These are phyloP conservation scores for Chrysoporthe puriensis DNA, from an alignment of 2,329 filamentous ascomycete genomes.

Conservation along the genomic window DNA sequence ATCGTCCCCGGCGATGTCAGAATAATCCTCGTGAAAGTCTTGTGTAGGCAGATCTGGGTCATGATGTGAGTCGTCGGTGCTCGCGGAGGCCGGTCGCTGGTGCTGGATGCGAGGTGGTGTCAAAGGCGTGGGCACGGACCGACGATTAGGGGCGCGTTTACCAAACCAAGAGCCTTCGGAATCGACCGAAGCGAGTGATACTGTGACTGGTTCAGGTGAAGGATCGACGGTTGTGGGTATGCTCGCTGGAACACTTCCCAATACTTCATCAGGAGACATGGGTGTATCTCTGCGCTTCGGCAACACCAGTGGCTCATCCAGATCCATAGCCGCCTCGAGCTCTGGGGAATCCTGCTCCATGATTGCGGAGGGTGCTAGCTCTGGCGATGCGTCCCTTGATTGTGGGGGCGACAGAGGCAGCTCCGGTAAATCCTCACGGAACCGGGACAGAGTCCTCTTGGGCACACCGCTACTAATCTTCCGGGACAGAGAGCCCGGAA, in stretches of 20 bases:
- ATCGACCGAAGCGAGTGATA: constrained; percentile 91
- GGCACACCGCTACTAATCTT: constrained; percentile 55
- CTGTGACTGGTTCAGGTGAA: constrained; percentile 68
- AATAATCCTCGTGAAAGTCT: constrained; percentile 63
- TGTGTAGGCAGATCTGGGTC: constrained; percentile 50
- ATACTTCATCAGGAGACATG: constrained; percentile 26
- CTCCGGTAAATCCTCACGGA: constrained; percentile 89
- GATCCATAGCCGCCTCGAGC: constrained; percentile 20
- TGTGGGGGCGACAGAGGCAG: constrained; percentile 83
- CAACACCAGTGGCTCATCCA: constrained; percentile 36
- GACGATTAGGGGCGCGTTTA: constrained; percentile 42
- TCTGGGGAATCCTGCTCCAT: constrained; percentile 31
- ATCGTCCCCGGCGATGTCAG: constrained; percentile 68
- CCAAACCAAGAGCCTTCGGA: constrained; percentile 93
- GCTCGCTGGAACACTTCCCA: constrained; percentile 16
- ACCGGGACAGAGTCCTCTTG: constrained; percentile 84
- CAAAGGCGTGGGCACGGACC: constrained; percentile 39
- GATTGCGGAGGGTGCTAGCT: constrained; percentile 46
- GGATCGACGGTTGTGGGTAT: constrained; percentile 38
- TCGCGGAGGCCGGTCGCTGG: constrained; percentile 39
- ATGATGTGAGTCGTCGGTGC: constrained; percentile 46
- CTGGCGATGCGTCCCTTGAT: constrained; percentile 79
- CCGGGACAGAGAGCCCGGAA: constrained; percentile 39
- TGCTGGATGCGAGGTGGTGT: constrained; percentile 40
- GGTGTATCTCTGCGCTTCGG: constrained; percentile 33